phyloP scores from a whole-genome alignment of 2,329 filamentous ascomycete genomes.

The Aspergillus pseudoterreus region DNA sequence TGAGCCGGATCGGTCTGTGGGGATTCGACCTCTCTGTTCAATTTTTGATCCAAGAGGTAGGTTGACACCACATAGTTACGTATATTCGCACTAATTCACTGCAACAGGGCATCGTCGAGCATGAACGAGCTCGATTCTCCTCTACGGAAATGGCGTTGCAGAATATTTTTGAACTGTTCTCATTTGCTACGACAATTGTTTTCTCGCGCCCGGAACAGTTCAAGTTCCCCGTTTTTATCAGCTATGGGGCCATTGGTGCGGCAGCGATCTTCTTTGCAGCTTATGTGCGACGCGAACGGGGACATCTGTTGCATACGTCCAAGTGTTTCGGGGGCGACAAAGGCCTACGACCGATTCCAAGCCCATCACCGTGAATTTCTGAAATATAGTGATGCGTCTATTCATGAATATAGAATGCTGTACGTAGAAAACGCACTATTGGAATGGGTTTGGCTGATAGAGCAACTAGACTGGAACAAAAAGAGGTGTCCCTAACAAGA shows the following conservation, averaged over 20 bases:
- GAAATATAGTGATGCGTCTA: background rate
- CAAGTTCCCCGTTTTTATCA: conserved; percentile 59
- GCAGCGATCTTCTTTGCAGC: conserved; percentile 46
- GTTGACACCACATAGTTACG: too few species aligned
- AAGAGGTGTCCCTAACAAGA: too few species aligned
- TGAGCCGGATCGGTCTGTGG: conserved; percentile 60
- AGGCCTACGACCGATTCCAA: background rate
- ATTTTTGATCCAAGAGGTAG: conserved; percentile 58
- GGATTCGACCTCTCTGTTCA: conserved; percentile 61
- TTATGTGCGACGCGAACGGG: conserved; percentile 56
- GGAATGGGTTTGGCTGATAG: too few species aligned
- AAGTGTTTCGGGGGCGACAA: conserved; percentile 16
- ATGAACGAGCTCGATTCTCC: conserved; percentile 65
- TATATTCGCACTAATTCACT: background rate
- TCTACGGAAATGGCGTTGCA: conserved; percentile 65
- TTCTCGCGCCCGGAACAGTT: conserved; percentile 64
- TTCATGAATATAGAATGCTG: background rate
- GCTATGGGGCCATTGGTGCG: conserved; percentile 37
- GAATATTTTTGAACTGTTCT: conserved; percentile 66
- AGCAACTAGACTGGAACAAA: too few species aligned
- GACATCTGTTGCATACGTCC: conserved; percentile 55
- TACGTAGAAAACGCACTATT: too few species aligned
- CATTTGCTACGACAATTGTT: conserved; percentile 63
- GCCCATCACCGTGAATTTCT: background rate
- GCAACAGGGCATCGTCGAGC: conserved; percentile 50